These are phyloP conservation scores for Coemansia sp. DNA, from an alignment of 192 early-diverging fungal genomes.

Conservation along the genomic window DNA sequence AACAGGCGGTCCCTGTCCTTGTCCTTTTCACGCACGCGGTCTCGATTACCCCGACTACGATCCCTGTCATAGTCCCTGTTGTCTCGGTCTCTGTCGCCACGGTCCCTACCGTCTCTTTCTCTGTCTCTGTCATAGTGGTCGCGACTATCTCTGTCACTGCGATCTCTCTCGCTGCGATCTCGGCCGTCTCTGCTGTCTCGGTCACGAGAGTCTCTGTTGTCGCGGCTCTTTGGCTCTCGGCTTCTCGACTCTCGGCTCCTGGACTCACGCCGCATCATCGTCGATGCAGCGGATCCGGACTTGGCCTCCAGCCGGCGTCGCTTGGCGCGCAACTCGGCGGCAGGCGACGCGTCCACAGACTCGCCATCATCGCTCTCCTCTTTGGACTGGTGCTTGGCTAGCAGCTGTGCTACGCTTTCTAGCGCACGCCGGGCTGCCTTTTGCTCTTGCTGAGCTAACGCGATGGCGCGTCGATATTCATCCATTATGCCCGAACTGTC, in stretches of 20 bases:
- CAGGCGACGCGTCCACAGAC: not conserved
- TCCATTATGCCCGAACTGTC: not conserved
- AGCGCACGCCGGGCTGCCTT: conserved; percentile 20
- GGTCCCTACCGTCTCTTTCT: not conserved
- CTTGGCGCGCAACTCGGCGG: conserved; percentile 3
- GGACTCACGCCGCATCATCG: conserved; percentile 7
- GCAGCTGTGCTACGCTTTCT: conserved; percentile 17
- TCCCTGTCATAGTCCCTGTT: conserved; percentile 11
- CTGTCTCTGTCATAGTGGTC: conserved; percentile 2
- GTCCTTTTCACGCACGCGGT: conserved; percentile 1
- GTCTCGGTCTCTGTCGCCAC: conserved; percentile 2
- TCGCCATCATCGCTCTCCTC: conserved; percentile 2
- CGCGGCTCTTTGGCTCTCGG: not conserved
- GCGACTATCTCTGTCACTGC: not conserved
- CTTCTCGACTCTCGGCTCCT: conserved; percentile 11
- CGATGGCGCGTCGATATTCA: conserved; percentile 4
- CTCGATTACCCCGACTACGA: not conserved
- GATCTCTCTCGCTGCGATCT: not conserved
- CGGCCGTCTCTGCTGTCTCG: not conserved
- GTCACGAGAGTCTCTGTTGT: not conserved
- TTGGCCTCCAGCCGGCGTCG: conserved; percentile 13
- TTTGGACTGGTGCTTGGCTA: conserved; percentile 6
- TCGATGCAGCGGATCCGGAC: not conserved
- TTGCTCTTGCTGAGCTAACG: conserved; percentile 27
- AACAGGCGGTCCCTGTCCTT: not conserved